Conservation (phyloP, 2,329 filamentous ascomycete genomes). For the Lecanicillium sp. region DNA sequence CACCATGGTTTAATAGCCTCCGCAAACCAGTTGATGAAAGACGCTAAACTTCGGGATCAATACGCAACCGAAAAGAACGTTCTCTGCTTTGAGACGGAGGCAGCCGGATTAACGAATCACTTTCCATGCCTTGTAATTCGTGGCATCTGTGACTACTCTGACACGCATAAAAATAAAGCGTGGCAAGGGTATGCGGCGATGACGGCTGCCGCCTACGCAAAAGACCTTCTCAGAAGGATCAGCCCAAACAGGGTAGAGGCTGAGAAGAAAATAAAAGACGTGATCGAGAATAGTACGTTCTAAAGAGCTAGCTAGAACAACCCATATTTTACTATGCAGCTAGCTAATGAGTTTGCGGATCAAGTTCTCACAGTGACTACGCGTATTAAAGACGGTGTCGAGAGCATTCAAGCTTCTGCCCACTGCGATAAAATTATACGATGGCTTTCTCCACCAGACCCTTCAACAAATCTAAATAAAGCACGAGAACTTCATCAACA, state of each 20-base stretch:
- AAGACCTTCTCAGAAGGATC: slow-evolving; percentile 9
- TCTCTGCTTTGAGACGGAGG: slow-evolving; percentile 21
- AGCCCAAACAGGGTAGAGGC: neutral
- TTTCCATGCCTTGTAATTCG: slow-evolving; percentile 29
- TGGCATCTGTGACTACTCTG: slow-evolving; percentile 32
- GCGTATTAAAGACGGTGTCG: neutral
- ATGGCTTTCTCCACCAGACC: slow-evolving; percentile 2
- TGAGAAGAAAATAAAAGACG: neutral
- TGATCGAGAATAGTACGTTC: no score
- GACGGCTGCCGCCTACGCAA: slow-evolving; percentile 23
- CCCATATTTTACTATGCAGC: neutral
- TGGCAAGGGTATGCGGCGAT: slow-evolving; percentile 29
- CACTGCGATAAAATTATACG: neutral
- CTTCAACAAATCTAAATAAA: neutral
- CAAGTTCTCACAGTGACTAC: neutral
- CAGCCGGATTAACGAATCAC: slow-evolving; percentile 19
- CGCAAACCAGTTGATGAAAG: slow-evolving; percentile 13
- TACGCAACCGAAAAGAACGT: slow-evolving; percentile 1
- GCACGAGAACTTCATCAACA: slow-evolving; percentile 1
- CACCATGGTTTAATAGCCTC: slow-evolving; percentile 14
- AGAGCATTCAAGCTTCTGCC: neutral
- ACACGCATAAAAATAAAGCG: slow-evolving; percentile 28
- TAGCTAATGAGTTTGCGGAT: neutral
- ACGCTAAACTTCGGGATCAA: slow-evolving; percentile 10
- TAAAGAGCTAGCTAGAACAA: no score